Conservation (phyloP, 306 rosid genomes). For the Parietaria judaica region DNA sequence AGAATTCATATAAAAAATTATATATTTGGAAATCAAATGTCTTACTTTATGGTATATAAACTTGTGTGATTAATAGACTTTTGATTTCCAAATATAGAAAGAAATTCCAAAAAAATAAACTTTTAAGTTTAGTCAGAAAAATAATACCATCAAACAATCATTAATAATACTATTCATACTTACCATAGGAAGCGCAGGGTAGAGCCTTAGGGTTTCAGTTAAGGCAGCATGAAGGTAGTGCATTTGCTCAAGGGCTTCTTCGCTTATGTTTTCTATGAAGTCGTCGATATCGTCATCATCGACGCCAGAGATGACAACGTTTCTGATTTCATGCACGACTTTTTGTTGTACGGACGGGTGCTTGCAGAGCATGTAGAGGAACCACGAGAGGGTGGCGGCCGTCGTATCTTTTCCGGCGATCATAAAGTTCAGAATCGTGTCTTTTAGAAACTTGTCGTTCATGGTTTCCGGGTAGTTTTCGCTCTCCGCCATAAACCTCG, state of each 20-base stretch:
- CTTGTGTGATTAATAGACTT: not conserved
- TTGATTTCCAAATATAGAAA: too few relatives aligned
- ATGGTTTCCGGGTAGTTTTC: conserved; percentile 42
- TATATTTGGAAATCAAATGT: too few relatives aligned
- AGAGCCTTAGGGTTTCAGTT: conserved; percentile 70
- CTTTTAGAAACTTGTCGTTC: conserved; percentile 57
- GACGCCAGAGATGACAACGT: conserved; percentile 26
- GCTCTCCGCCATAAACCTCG: conserved; percentile 68
- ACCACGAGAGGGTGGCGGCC: conserved; percentile 73
- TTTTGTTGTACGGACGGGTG: conserved; percentile 63
- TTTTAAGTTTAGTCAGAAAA: not conserved
- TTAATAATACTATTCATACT: not conserved
- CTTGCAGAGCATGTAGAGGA: conserved; percentile 71
- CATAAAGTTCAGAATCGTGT: conserved; percentile 59
- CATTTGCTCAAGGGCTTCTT: conserved; percentile 50
- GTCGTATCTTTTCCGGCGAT: conserved; percentile 69
- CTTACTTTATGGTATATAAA: not conserved
- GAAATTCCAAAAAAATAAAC: not conserved
- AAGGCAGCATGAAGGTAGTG: conserved; percentile 79
- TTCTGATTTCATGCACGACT: conserved; percentile 55
- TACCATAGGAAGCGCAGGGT: conserved; percentile 67
- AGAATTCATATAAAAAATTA: too few relatives aligned
- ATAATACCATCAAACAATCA: not conserved
- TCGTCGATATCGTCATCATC: conserved; percentile 32
- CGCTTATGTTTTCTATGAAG: conserved; percentile 40